Base-by-base conservation (phyloP, 2,329 filamentous ascomycete species). In the Cytospora schulzeri region DNA sequence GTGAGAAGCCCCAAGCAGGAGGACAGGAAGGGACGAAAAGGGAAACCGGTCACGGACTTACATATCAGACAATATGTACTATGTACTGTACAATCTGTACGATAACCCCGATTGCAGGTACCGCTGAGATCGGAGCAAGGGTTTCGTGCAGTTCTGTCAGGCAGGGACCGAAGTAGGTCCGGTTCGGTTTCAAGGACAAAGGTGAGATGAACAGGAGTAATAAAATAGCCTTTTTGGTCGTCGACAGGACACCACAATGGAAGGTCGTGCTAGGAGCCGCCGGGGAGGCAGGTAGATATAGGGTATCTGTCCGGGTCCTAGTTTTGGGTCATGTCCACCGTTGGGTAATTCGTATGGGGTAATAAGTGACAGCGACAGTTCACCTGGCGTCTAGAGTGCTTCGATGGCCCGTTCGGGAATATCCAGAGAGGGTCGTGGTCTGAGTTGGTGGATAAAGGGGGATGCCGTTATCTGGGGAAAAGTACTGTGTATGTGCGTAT, bases 351-450 rank as follows among this genome's bases (percentile, higher is more conserved):
- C 26, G 51, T 62, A 62, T 62, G 59, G 60, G 57, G 64, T 54
- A 63, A 52, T 12, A 24, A 22, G 29, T 24, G 15, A 22, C 33
- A 29, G 19, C 31, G 29, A 35, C 38, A 38, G 22, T 52, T 35
- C 28, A 48, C 56, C 35, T 50, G 51, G 50, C 60, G 54, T 41
- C 56, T 50, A 38, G 45, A 57, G 19, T 15, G 45, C 51, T 22
- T 50, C n/a, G 53, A 52, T 29, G 22, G n/a, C 52, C 65, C 59
- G 65, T 65, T 67, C 55, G 65, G 65, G 65, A 67, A 56, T 63
- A 64, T 56, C 29, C 55, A 62, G 41, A 53, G 57, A 52, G 51
- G 22, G 59, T 29, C 55, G 41, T 60, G 56, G 65, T 45, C 45
- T 62, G 59, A 62, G 54, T 15, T 24, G 28, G 51, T 57, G 56